Base-by-base conservation (phyloP, 2,329 filamentous ascomycete genomes). In the Curvularia spicifera region DNA sequence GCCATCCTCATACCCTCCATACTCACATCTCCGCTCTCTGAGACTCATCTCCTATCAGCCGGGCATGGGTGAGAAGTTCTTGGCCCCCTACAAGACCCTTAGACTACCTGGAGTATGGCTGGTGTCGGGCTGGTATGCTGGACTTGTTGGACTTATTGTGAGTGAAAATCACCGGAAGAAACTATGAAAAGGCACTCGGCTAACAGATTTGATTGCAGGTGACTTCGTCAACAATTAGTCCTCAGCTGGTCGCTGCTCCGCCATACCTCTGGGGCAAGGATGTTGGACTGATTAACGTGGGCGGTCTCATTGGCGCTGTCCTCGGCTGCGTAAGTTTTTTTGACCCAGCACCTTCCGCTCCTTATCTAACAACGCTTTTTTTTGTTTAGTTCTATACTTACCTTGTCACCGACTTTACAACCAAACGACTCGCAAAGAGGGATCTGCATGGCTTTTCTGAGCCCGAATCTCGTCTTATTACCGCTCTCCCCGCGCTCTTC, bases 101-200 rank as follows among this genome's bases (percentile, higher is more conserved):
- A 68, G 73, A 2, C 71, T 79, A 22, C 79, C 78, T 4, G 78
- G 78, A 33, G 76, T 77, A 0, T 79, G 78, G 76, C 70, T 80
- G 4, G 71, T 80, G 12, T 75, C 78, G 43, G 58, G 75, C 0
- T 78, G 78, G 68, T 80, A 81, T 53, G 77, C 77, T 5, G 78
- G 78, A 1, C 68, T 80, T 1, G 74, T 80, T 7, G 78, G 76
- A 15, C 72, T 75, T 2, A 71, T 79, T 37, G 77, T 80, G 18
- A 48, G 45, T 48, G 31, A 48, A 48, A 13, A 31, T 12, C 2
- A 20, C 10, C 20, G 4, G 1, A 13, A 28, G 1, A 5, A 8
- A 20, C 1, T 3, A 10, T 28, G 1, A 15, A 50, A 29, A 28
- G 12, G 1, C 4, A 28, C 18, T 13, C 12, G 4, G n/a, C 47